A percentile compares a stretch with the other conserved stretches of the same genome.
These are phyloP conservation scores for Papiliotrema fonsecae DNA, from an alignment of 1,284 basidiomycete species.

Conservation along the genomic window DNA sequence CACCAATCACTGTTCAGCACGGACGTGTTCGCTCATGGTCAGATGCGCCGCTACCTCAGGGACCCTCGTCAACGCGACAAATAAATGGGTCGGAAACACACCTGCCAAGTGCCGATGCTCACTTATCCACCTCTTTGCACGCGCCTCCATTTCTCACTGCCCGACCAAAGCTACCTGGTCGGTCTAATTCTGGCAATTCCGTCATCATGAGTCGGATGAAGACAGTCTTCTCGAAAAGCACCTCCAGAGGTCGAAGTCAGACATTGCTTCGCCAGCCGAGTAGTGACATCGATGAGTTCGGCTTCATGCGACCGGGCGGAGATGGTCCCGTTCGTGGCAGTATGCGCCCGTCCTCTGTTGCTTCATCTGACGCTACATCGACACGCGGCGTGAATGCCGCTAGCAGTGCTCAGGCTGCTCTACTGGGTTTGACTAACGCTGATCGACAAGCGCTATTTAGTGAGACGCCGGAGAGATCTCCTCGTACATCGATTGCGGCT, in stretches of 20 bases:
- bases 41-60: constrained; percentile 25
- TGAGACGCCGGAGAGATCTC: constrained; percentile 24
- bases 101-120: neutral
- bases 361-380: constrained; percentile 25
- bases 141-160: constrained; percentile 11
- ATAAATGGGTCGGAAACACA: constrained; percentile 8
- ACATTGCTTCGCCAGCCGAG: constrained; percentile 4
- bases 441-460: constrained; percentile 14
- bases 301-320: constrained; percentile 6
- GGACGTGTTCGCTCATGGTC: constrained; percentile 30
- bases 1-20: constrained; percentile 2
- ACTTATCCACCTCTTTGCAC: constrained; percentile 7
- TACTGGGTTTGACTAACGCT: constrained; percentile 16
- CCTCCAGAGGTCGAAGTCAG: constrained; percentile 14
- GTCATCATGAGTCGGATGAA: constrained; percentile 36
- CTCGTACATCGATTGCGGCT: constrained; percentile 28
- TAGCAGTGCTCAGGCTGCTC: constrained; percentile 14
- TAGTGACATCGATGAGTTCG: constrained; percentile 34
- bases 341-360: constrained; percentile 26
- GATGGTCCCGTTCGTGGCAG: constrained; percentile 1
- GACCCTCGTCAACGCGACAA: neutral
- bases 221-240: constrained; percentile 31
- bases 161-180: constrained; percentile 26
- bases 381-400: constrained; percentile 1
- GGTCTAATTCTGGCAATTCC: constrained; percentile 39